phyloP scores from a whole-genome alignment of 768 basidiomycete genomes.

The Auricularia auricula-judae region DNA sequence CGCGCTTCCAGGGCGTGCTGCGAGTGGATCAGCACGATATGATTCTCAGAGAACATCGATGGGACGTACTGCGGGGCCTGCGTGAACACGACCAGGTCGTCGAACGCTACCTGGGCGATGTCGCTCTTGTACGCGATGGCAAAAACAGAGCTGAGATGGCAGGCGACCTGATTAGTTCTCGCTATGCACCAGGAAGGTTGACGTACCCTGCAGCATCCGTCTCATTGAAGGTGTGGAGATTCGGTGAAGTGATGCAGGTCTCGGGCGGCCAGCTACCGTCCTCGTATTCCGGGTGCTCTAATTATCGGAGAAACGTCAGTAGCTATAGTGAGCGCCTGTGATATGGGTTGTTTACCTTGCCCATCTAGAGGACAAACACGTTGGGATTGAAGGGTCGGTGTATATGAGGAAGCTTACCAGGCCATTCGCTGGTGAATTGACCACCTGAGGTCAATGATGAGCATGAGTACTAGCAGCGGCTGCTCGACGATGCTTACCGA shows the following conservation, averaged over 20 bases:
- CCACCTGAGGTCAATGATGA: neutral
- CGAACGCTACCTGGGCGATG: neutral
- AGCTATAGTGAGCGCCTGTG: too few species aligned
- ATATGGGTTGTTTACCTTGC: too few species aligned
- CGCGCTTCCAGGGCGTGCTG: neutral
- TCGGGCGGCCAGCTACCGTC: neutral
- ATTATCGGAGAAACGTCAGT: too few species aligned
- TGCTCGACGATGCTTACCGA: neutral
- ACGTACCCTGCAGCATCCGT: neutral
- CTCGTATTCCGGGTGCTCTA: neutral
- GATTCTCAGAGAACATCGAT: neutral
- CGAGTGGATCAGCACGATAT: too few species aligned
- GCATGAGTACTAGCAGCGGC: neutral
- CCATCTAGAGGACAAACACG: too few species aligned
- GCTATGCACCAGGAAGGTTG: too few species aligned
- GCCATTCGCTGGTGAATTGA: neutral
- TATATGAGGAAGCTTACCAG: neutral
- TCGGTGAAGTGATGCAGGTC: neutral
- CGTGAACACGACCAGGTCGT: neutral
- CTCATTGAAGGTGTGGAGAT: neutral
- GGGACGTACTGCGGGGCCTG: neutral
- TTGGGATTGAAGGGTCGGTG: too few species aligned
- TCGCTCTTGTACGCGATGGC: neutral
- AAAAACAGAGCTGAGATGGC: neutral
- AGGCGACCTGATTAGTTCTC: too few species aligned